Base-by-base conservation (phyloP, 768 basidiomycete species). In the Calocera viscosa region DNA sequence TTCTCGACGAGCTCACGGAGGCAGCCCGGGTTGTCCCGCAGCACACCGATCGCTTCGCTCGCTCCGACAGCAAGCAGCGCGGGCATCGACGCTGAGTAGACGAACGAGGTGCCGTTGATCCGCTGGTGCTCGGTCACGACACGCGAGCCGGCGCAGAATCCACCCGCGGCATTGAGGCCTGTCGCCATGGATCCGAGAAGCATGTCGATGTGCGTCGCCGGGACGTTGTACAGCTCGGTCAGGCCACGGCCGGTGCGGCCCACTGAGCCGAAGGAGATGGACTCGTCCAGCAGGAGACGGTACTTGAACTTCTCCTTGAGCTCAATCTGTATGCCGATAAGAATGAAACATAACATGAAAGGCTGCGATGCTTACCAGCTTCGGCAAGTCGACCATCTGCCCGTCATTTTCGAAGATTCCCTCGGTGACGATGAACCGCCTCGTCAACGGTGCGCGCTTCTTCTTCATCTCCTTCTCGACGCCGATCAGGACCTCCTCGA, bases 381-480 rank as follows among this genome's bases (percentile, higher is more conserved):
- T 91, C 2, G 95, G 94, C 38, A 99, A 76, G 77, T 99, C 94
- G 64, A 87, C 82, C 84, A 98, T 92, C 67, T 83, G 84, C 12
- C 94, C 96, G 72, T 97, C 93, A 73, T 87, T 89, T 76, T 97
- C 93, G 72, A 96, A 98, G 49, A 99, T 88, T 41, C 96, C 96
- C 74, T 98, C 96, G 0, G 95, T 94, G 64, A 99, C 84, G 73
- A 98, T 98, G 75, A 98, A 99, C 32, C 91, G 82, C 67, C 94
- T 82, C 0, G 93, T 96, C 72, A 97, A 78, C 0, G 89, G 90
- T 1, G 81, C 81, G 53, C 85, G 83, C 66, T 90, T 86, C 78
- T 92, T 91, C 77, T 88, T 88, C 69, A 89, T 80, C 72, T 98
- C 95, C 80, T 91, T 94, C 71, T 90, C 91, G 1, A 95, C 82